A percentile compares a stretch with the other conserved stretches of the same genome.
These are phyloP conservation scores for Coniochaeta hoffmannii DNA, from an alignment of 2,329 filamentous ascomycete species.

Conservation along the genomic window DNA sequence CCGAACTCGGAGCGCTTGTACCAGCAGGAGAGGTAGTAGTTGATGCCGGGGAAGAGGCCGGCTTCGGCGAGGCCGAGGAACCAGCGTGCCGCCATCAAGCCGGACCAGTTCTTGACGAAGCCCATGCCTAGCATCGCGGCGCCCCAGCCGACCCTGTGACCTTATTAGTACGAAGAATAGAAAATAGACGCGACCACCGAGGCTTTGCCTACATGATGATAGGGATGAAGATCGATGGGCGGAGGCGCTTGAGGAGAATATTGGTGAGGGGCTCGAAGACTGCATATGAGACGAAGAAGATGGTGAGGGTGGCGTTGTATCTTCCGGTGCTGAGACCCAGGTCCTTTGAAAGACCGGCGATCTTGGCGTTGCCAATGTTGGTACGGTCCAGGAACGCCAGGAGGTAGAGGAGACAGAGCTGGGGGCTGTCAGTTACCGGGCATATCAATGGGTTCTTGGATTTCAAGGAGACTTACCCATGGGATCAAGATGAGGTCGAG, in stretches of 20 bases:
- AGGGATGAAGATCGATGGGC: slow-evolving; percentile 74
- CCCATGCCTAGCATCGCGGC: slow-evolving; percentile 63
- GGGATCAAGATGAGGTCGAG: slow-evolving; percentile 27
- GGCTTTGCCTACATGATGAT: slow-evolving; percentile 61
- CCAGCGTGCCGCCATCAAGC: slow-evolving; percentile 59
- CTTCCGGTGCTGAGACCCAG: slow-evolving; percentile 53
- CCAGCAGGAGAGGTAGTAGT: slow-evolving; percentile 69
- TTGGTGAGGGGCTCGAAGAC: slow-evolving; percentile 75
- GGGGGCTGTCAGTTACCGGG: slow-evolving; percentile 12
- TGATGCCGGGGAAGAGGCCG: slow-evolving; percentile 64
- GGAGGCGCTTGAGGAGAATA: slow-evolving; percentile 66
- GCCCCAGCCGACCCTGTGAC: slow-evolving; percentile 53
- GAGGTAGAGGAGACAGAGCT: slow-evolving; percentile 65
- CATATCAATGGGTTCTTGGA: neutral
- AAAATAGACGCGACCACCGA: neutral
- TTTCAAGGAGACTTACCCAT: slow-evolving; percentile 19
- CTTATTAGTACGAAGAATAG: slow-evolving; percentile 13
- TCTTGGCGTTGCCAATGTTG: slow-evolving; percentile 67
- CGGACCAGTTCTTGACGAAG: slow-evolving; percentile 54
- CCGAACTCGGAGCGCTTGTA: slow-evolving; percentile 72
- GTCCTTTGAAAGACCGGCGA: slow-evolving; percentile 45
- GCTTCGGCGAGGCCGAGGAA: slow-evolving; percentile 70
- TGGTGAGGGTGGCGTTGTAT: slow-evolving; percentile 70
- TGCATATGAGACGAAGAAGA: slow-evolving; percentile 84
- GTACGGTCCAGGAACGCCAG: slow-evolving; percentile 69